Evolutionary conservation across 169 alveolate genomes (phyloP).

Genomic region (Plasmodium adleri): DNA sequence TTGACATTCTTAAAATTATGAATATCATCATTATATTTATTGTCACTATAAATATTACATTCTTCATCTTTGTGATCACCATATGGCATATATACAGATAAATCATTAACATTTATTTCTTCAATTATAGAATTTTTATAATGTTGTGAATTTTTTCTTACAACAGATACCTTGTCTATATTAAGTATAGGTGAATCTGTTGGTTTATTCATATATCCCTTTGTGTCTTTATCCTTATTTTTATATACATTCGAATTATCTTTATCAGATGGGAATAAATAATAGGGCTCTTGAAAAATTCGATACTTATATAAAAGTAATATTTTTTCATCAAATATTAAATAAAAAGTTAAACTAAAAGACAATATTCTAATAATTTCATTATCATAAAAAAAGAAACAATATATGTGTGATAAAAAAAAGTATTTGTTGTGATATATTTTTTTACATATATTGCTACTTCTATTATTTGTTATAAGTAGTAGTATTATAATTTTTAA

Average conservation of each 20-base stretch:
- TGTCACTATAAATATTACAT: neutral
- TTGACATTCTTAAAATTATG: constrained; percentile 18
- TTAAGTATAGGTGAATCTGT: too few relatives aligned
- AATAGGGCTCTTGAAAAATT: constrained; percentile 36
- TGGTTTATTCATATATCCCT: too few relatives aligned
- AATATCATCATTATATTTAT: neutral
- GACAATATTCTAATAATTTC: constrained; percentile 35
- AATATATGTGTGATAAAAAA: constrained; percentile 49
- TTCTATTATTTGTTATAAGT: constrained; percentile 47
- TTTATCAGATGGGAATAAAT: neutral
- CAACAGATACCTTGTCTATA: too few relatives aligned
- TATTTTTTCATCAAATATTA: constrained; percentile 53
- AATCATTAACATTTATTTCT: too few relatives aligned
- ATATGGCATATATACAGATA: too few relatives aligned
- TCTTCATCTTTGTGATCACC: too few relatives aligned
- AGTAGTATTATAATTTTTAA: constrained; percentile 63
- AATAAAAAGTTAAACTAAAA: constrained; percentile 41
- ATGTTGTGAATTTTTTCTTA: too few relatives aligned
- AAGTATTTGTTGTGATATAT: constrained; percentile 46
- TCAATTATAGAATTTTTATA: too few relatives aligned
- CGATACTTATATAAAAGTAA: constrained; percentile 34
- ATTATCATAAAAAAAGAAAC: constrained; percentile 62
- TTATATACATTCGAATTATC: too few relatives aligned
- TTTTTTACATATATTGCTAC: constrained; percentile 60
- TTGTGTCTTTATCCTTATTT: too few relatives aligned